A percentile compares a stretch with the other conserved stretches of the same genome.
These are phyloP conservation scores for Knoxia roxburghii DNA, from an alignment of 257 asterid genomes.

Conservation along the genomic window DNA sequence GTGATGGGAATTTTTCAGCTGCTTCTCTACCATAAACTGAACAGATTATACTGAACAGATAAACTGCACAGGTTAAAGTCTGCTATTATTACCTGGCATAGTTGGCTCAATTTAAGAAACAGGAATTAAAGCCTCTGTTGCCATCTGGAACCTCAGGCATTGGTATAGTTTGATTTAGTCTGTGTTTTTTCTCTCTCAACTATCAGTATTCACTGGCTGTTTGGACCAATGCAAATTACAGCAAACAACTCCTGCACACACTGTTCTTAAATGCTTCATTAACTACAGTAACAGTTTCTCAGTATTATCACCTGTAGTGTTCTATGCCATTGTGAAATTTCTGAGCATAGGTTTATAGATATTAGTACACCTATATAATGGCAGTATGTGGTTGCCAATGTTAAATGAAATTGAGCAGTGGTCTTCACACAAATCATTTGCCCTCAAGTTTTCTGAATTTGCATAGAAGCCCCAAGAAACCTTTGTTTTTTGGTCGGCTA, in stretches of 20 bases:
- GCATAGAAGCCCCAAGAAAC: too few relatives aligned
- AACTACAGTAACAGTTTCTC: background rate
- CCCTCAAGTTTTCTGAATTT: too few relatives aligned
- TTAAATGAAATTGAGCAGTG: background rate
- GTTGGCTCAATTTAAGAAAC: background rate
- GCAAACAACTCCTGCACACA: too few relatives aligned
- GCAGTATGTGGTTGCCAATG: background rate
- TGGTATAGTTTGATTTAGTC: background rate
- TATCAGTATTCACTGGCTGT: background rate
- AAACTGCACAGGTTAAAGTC: background rate
- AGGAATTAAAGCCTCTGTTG: background rate
- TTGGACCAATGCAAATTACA: background rate
- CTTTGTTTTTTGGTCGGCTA: too few relatives aligned
- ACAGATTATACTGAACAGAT: too few relatives aligned
- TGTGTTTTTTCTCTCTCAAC: background rate
- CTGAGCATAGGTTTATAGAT: background rate
- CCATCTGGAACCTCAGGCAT: background rate
- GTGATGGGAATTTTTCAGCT: background rate
- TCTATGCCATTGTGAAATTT: background rate
- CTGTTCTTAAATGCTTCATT: background rate
- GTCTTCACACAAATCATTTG: background rate
- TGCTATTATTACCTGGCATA: background rate
- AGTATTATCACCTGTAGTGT: background rate
- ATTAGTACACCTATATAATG: background rate
- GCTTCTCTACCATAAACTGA: background rate